phyloP scores from a whole-genome alignment of 1,284 basidiomycete species.

The Microbotryum violaceum region DNA sequence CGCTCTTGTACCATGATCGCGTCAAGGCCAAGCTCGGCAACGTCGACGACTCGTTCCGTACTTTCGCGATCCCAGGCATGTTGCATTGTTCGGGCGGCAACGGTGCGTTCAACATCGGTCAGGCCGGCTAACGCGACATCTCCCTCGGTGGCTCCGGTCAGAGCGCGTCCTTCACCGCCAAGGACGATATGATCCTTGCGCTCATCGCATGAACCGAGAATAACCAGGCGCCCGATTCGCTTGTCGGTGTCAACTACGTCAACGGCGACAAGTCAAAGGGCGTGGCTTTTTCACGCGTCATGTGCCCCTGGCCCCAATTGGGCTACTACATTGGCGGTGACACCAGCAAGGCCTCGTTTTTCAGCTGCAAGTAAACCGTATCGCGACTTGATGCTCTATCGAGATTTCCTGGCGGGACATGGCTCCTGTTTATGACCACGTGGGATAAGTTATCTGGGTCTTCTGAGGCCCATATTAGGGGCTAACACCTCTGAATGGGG shows the following conservation, averaged over 20 bases:
- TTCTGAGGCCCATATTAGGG: no score
- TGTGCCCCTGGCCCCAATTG: slow-evolving; percentile 11
- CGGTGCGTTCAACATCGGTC: slow-evolving; percentile 14
- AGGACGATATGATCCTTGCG: slow-evolving; percentile 21
- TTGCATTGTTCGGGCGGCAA: slow-evolving; percentile 18
- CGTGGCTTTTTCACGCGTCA: slow-evolving; percentile 4
- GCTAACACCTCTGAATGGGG: no score
- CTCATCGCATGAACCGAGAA: slow-evolving; percentile 21
- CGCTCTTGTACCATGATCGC: slow-evolving; percentile 21
- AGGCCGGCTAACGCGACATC: slow-evolving; percentile 1
- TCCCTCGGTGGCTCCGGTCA: background rate
- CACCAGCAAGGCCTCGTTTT: slow-evolving; percentile 11
- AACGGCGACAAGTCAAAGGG: slow-evolving; percentile 5
- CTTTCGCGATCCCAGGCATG: slow-evolving; percentile 19
- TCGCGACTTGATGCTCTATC: background rate
- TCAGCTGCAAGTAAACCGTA: background rate
- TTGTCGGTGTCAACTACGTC: slow-evolving; percentile 15
- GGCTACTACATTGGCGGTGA: slow-evolving; percentile 9
- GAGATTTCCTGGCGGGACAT: no score
- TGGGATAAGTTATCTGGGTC: no score
- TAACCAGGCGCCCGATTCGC: slow-evolving; percentile 8
- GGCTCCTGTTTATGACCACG: no score
- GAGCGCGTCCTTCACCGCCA: slow-evolving; percentile 2
- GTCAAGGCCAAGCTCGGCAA: slow-evolving; percentile 23
- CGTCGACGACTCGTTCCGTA: slow-evolving; percentile 23